These are phyloP conservation scores for Lasiodiplodia theobromae DNA, from an alignment of 2,329 filamentous ascomycete species.

Conservation along the genomic window DNA sequence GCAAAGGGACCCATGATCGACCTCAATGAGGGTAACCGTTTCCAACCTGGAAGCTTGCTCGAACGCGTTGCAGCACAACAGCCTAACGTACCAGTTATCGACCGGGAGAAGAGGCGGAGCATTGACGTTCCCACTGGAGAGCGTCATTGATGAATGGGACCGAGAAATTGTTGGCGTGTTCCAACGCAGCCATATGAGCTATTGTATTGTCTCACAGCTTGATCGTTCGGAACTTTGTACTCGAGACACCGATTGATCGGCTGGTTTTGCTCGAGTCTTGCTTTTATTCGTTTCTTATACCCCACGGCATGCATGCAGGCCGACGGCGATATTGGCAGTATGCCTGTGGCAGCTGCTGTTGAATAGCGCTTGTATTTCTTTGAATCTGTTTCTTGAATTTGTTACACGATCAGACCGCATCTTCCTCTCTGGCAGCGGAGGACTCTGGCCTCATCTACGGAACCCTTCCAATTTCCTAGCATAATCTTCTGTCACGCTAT, in stretches of 20 bases:
- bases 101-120: conserved; percentile 43
- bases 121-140: conserved; percentile 4
- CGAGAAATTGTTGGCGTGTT: not conserved
- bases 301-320: conserved; percentile 12
- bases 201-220: not conserved
- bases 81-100: conserved; percentile 45
- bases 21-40: conserved; percentile 50
- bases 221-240: not conserved
- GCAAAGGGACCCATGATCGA: conserved; percentile 56
- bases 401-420: not conserved
- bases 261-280: not conserved
- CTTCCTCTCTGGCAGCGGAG: not conserved
- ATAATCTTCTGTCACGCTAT: not conserved
- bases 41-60: conserved; percentile 57
- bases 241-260: not conserved
- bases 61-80: conserved; percentile 49
- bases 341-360: not conserved
- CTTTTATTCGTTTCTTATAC: conserved; percentile 12
- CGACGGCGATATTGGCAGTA: not conserved
- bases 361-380: not conserved
- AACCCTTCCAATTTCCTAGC: not conserved
- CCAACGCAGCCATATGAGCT: not conserved
- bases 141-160: not conserved
- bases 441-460: not conserved
- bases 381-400: not conserved